A percentile compares a stretch with the other conserved stretches of the same genome.
Evolutionary conservation across 129 eudicot genomes (phyloP).

Genomic region (Flaveria trinervia): DNA sequence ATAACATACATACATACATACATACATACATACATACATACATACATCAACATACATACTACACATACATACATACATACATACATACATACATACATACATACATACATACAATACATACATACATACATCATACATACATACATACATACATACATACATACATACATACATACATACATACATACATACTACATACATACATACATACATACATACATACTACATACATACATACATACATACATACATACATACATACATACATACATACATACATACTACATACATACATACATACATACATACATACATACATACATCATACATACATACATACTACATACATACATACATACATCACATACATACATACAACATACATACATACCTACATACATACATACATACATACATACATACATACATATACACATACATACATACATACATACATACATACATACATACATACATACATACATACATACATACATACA

Average conservation of each 20-base stretch:
- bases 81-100: not conserved
- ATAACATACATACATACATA: not conserved
- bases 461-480: not conserved
- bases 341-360: not conserved
- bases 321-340: too few relatives aligned
- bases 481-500: not conserved
- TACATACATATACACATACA: too few relatives aligned
- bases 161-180: not conserved
- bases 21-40: not conserved
- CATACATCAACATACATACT: too few relatives aligned
- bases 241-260: not conserved
- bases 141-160: not conserved
- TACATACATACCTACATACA: not conserved
- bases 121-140: not conserved
- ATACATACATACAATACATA: not conserved
- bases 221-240: not conserved
- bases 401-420: not conserved
- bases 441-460: too few relatives aligned
- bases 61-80: too few relatives aligned
- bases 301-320: not conserved
- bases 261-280: not conserved
- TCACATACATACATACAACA: not conserved
- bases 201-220: not conserved
- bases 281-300: not conserved
- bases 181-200: not conserved